Conservation (phyloP, 2,329 filamentous ascomycete genomes). For the Cercospora beticola region DNA sequence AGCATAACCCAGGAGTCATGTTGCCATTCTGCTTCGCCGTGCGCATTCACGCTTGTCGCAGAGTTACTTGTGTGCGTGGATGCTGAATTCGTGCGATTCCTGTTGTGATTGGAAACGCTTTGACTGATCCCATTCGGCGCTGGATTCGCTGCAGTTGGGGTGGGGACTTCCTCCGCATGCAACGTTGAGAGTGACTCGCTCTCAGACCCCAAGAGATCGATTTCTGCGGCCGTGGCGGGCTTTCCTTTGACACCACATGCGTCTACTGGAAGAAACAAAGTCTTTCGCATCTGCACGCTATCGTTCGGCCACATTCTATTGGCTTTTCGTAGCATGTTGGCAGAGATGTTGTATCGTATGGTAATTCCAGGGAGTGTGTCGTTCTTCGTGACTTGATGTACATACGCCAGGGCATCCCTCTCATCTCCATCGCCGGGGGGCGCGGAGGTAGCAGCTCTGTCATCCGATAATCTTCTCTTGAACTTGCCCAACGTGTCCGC, state of each 20-base stretch:
- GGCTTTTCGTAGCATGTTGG: constrained; percentile 77
- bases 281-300: constrained; percentile 79
- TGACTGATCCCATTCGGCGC: constrained; percentile 23
- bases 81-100: constrained; percentile 41
- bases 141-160: constrained; percentile 35
- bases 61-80: constrained; percentile 40
- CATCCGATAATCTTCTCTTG: constrained; percentile 70
- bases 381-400: constrained; percentile 77
- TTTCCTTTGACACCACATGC: constrained; percentile 81
- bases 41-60: constrained; percentile 43
- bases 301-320: constrained; percentile 96
- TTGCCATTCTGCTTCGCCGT: constrained; percentile 70
- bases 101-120: constrained; percentile 12
- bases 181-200: constrained; percentile 34
- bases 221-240: constrained; percentile 42
- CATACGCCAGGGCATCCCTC: constrained; percentile 79
- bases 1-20: constrained; percentile 89
- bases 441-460: constrained; percentile 50
- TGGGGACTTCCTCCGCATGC: constrained; percentile 40
- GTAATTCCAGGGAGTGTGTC: constrained; percentile 92
- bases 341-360: constrained; percentile 83
- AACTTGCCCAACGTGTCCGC: constrained; percentile 49
- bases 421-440: constrained; percentile 59
- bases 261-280: constrained; percentile 82
- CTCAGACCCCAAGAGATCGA: constrained; percentile 36